Conservation (phyloP, 441 rosid species). For the Pelargonium australe region DNA sequence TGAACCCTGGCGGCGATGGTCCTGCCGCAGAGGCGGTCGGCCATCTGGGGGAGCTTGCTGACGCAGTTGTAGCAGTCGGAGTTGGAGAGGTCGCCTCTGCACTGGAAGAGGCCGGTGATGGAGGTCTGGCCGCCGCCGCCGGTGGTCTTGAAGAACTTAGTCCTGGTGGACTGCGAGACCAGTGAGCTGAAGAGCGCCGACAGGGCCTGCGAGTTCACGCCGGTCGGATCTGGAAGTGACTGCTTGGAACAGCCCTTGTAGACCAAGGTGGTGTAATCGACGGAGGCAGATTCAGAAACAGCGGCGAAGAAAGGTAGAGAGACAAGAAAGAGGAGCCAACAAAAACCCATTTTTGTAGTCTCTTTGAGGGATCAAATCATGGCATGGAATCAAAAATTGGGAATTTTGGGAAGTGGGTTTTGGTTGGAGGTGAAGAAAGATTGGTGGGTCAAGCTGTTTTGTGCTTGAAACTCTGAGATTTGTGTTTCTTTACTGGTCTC, state of each 20-base stretch:
- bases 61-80: constrained; percentile 87
- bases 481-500: no score
- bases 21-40: constrained; percentile 69
- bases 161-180: constrained; percentile 71
- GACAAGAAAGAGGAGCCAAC: constrained; percentile 25
- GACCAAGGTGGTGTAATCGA: constrained; percentile 59
- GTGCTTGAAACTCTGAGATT: no score
- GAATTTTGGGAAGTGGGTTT: constrained; percentile 28
- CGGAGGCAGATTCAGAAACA: constrained; percentile 40
- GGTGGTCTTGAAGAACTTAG: constrained; percentile 76
- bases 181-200: constrained; percentile 77
- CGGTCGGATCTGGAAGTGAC: constrained; percentile 72
- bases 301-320: constrained; percentile 25
- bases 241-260: constrained; percentile 89
- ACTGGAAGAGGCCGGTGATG: constrained; percentile 84
- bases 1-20: constrained; percentile 79
- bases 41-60: constrained; percentile 72
- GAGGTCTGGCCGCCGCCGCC: constrained; percentile 67
- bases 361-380: constrained; percentile 48
- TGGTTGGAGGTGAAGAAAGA: constrained; percentile 22
- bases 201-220: constrained; percentile 68
- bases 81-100: constrained; percentile 76
- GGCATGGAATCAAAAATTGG: constrained; percentile 20
- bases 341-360: constrained; percentile 47
- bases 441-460: not conserved